These are phyloP conservation scores for Salix dunnii DNA, from an alignment of 345 rosid species.

Conservation along the genomic window DNA sequence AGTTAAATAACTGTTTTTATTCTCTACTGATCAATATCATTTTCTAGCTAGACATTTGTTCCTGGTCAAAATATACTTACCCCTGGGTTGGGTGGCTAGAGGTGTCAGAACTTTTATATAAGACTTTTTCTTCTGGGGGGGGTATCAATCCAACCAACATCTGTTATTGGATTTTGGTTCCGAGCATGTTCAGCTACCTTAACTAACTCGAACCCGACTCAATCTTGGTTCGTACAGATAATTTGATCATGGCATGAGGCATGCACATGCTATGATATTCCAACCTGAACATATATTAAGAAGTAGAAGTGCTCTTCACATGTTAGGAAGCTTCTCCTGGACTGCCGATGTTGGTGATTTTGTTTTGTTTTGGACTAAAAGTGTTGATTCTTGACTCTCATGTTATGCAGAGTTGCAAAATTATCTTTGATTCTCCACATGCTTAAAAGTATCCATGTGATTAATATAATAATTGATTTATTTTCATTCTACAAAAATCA, in stretches of 20 bases:
- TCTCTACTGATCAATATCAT: no score
- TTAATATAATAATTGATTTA: no score
- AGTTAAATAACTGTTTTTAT: no score
- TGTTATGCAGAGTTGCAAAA: no score
- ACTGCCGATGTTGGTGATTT: constrained; percentile 5
- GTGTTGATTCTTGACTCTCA: no score
- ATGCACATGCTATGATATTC: constrained; percentile 16
- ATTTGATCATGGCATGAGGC: neutral
- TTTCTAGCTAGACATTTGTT: no score
- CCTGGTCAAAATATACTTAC: no score
- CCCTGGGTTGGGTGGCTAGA: neutral
- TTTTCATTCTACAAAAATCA: no score
- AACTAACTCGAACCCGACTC: constrained; percentile 20
- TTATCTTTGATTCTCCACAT: no score
- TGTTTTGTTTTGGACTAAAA: no score
- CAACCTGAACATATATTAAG: neutral
- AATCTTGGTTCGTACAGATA: constrained; percentile 8
- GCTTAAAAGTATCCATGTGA: no score
- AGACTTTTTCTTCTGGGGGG: no score
- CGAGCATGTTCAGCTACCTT: constrained; percentile 14
- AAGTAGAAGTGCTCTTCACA: constrained; percentile 11
- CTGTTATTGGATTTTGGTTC: neutral
- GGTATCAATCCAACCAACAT: neutral
- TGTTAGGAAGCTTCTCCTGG: constrained; percentile 23
- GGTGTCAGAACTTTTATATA: constrained; percentile 1